Evolutionary conservation across 2,329 filamentous ascomycete species (phyloP).

Genomic region (Leptographium lundbergii): DNA sequence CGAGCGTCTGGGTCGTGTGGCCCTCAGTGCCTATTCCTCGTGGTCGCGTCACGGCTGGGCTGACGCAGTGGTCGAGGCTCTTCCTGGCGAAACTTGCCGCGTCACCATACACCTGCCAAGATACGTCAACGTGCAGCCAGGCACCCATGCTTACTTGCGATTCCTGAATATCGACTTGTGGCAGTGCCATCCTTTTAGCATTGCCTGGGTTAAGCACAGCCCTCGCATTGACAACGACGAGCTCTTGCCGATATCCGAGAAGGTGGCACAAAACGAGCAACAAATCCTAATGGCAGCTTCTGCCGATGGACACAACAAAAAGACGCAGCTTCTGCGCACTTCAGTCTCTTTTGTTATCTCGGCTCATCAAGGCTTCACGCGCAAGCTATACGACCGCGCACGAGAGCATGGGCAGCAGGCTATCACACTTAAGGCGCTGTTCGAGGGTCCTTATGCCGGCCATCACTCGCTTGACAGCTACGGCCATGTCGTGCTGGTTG

Average conservation of each 20-base stretch:
- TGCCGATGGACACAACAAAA: constrained; percentile 8
- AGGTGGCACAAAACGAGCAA: constrained; percentile 12
- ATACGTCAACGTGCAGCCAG: constrained; percentile 52
- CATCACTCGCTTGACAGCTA: constrained; percentile 84
- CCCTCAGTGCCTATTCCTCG: constrained; percentile 54
- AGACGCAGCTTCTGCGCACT: constrained; percentile 29
- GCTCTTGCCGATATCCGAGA: constrained; percentile 26
- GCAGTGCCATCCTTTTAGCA: constrained; percentile 69
- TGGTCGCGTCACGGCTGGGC: constrained; percentile 46
- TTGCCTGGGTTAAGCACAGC: constrained; percentile 57
- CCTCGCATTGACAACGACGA: constrained; percentile 19
- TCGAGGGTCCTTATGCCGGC: constrained; percentile 82
- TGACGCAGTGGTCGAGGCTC: constrained; percentile 51
- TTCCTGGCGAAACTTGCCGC: constrained; percentile 57
- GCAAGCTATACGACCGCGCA: constrained; percentile 63
- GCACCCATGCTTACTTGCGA: constrained; percentile 64
- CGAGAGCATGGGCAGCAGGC: constrained; percentile 35
- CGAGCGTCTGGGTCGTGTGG: constrained; percentile 49
- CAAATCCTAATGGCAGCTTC: constrained; percentile 9
- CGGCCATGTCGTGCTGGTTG: constrained; percentile 81
- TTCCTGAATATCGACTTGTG: constrained; percentile 53
- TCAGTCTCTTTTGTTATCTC: constrained; percentile 73
- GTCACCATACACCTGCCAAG: constrained; percentile 59
- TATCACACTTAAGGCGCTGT: constrained; percentile 55
- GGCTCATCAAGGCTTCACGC: constrained; percentile 78